A percentile compares a stretch with the other conserved stretches of the same genome.
phyloP scores from a whole-genome alignment of 331 rosid species.

The Rosa hybrid region DNA sequence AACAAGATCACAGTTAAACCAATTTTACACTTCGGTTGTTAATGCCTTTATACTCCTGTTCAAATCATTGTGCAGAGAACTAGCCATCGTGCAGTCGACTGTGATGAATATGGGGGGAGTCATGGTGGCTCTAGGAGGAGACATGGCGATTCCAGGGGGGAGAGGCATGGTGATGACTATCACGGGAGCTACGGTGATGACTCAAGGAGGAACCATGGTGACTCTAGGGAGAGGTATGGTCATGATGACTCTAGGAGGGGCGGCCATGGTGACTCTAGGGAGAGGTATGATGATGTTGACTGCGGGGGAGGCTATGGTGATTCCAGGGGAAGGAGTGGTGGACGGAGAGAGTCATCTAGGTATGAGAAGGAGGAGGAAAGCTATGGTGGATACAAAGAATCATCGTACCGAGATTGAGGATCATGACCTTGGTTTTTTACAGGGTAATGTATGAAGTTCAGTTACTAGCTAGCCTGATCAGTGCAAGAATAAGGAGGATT shows the following conservation, averaged over 20 bases:
- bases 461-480: not conserved
- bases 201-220: not conserved
- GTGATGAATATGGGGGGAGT: not conserved
- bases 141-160: not conserved
- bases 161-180: not conserved
- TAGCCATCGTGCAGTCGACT: not conserved
- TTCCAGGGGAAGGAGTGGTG: not conserved
- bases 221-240: not conserved
- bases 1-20: not conserved
- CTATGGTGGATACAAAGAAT: slow-evolving; percentile 55
- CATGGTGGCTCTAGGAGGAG: not conserved
- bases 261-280: not conserved
- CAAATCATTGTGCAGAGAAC: not conserved
- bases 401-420: slow-evolving; percentile 17
- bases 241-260: not conserved
- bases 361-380: slow-evolving; percentile 42
- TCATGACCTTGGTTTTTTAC: not conserved
- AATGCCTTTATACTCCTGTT: not conserved
- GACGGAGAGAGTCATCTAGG: not conserved
- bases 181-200: not conserved
- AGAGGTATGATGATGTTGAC: not conserved
- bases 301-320: not conserved
- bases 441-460: not conserved
- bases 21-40: not conserved
- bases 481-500: not conserved